Evolutionary conservation across 345 rosid genomes (phyloP).

Genomic region (Capsella bursapastoris): DNA sequence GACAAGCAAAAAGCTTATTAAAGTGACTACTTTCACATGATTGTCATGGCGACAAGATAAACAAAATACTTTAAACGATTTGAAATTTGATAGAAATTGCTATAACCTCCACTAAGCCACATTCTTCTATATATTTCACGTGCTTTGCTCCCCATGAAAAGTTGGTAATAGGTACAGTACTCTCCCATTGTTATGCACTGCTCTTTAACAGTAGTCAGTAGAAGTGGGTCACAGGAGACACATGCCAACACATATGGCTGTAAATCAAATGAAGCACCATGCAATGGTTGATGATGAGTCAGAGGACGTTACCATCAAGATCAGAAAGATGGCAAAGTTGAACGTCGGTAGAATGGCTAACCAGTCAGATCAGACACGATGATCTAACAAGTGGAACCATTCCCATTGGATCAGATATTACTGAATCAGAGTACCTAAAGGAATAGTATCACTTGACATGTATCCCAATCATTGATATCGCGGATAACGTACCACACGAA

Average conservation of each 20-base stretch:
- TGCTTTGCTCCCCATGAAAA: conserved; percentile 25
- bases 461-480: background rate
- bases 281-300: conserved; percentile 39
- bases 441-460: background rate
- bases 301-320: conserved; percentile 34
- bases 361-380: conserved; percentile 28
- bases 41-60: conserved; percentile 32
- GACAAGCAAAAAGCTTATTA: background rate
- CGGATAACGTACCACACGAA: conserved; percentile 11
- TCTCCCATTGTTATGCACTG: conserved; percentile 30
- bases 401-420: background rate
- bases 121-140: conserved; percentile 18
- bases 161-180: background rate
- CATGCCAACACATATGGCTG: conserved; percentile 16
- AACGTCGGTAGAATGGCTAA: conserved; percentile 8
- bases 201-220: conserved; percentile 13
- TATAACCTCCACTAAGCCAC: conserved; percentile 38
- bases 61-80: background rate
- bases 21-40: conserved; percentile 19
- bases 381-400: conserved; percentile 13
- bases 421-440: background rate
- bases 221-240: conserved; percentile 33
- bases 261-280: conserved; percentile 24
- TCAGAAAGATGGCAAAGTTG: conserved; percentile 18
- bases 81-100: conserved; percentile 29